Base-by-base conservation (phyloP, 768 basidiomycete genomes). In the Tephrocybe rancida region DNA sequence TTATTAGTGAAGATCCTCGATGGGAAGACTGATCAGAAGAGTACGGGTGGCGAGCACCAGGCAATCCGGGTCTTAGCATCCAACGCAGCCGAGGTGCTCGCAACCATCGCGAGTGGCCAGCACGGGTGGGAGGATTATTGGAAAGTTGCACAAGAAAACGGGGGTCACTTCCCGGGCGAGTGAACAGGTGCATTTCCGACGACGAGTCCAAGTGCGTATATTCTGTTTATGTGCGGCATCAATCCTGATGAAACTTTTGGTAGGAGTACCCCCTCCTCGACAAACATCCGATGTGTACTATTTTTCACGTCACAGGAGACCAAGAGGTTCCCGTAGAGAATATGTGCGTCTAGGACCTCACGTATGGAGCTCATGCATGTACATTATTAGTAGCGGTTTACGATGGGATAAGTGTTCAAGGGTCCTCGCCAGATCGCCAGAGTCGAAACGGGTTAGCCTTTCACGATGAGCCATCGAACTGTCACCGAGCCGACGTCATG, bases 101-200 rank as follows among this genome's bases (percentile, higher is more conserved):
- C 50, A 25, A 56, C 48, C 7, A 61, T 61, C 24, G 50, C 44
- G 34, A 61, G 30, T 24, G 57, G 60, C 14, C 52, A 41, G 35
- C 50, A 58, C 43, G 48, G 44, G 11, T 61, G 60, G 60, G 48
- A 58, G 41, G 57, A 61, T 32, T 58, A 58, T n/a, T 61, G 60
- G 60, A 48, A 22, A 26, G 54, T 61, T 34, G 57, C 60, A 4
- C 50, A 58, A 47, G 54, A 34, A 8, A 61, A 61, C 27, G 57
- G 60, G 1, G 60, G 60, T 1, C 57, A 58, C 45, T 61, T 58
- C 35, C 60, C 60, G 16, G 60, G 60, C 14, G 50, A 61, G 30
- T 61, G 29, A 56, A n/a, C 26, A 21, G 22, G 9, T n/a, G n/a
- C n/a, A n/a, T n/a, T n/a, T n/a, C n/a, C n/a, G n/a, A n/a, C n/a